A percentile compares a stretch with the other conserved stretches of the same genome.
phyloP scores from a whole-genome alignment of 225 moss, liverwort and hornwort genomes.

The Takakia lepidozioides region DNA sequence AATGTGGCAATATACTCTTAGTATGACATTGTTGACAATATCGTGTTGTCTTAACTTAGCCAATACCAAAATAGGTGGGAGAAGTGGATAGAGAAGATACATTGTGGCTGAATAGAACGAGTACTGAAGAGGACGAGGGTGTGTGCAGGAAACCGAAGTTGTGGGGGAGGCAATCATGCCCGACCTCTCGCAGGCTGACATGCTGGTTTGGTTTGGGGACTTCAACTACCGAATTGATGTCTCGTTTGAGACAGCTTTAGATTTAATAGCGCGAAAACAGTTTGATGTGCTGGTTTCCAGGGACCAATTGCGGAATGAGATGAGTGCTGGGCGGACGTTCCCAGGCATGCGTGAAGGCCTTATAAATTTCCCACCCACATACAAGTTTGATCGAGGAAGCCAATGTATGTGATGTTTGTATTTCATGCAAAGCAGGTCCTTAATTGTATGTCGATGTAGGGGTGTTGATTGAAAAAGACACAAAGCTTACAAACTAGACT shows the following conservation, averaged over 20 bases:
- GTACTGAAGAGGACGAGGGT: constrained; percentile 9
- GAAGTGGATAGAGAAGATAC: too few relatives aligned
- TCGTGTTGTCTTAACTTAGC: too few relatives aligned
- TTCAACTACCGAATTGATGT: constrained; percentile 90
- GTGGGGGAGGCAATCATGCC: constrained; percentile 44
- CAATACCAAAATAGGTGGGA: too few relatives aligned
- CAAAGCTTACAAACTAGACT: too few relatives aligned
- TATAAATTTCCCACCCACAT: constrained; percentile 83
- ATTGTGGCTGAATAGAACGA: not conserved
- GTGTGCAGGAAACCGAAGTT: constrained; percentile 60
- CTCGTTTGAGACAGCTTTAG: constrained; percentile 62
- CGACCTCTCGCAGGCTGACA: constrained; percentile 83
- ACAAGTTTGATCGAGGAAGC: constrained; percentile 88
- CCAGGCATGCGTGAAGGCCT: constrained; percentile 86
- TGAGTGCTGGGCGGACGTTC: constrained; percentile 79
- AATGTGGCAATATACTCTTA: too few relatives aligned
- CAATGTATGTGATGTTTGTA: constrained; percentile 59
- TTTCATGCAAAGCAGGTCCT: too few relatives aligned
- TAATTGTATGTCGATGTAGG: not conserved
- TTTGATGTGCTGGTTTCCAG: constrained; percentile 60
- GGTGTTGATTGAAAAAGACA: not conserved
- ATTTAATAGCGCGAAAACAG: constrained; percentile 37
- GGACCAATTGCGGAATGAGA: constrained; percentile 89
- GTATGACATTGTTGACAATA: too few relatives aligned
- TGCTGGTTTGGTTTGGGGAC: constrained; percentile 94